phyloP scores from a whole-genome alignment of 179 eudicot genomes.

The Carnegiea gigantea region DNA sequence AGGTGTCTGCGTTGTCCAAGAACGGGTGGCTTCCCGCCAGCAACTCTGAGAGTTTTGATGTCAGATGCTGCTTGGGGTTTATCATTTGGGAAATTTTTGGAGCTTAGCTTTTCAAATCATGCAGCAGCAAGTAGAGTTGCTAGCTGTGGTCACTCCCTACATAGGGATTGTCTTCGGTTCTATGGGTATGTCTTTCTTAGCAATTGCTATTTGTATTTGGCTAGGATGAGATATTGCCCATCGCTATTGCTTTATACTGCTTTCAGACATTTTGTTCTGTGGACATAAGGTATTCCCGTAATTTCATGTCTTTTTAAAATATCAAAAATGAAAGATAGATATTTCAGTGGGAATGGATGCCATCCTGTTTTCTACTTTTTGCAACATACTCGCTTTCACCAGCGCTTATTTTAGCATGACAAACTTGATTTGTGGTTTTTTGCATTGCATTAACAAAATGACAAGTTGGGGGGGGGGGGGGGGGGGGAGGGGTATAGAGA shows the following conservation, averaged over 20 bases:
- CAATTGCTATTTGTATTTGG: neutral
- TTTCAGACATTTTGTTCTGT: neutral
- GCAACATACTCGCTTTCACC: no score
- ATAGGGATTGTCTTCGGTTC: conserved; percentile 96
- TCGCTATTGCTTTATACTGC: neutral
- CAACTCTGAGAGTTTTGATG: conserved; percentile 93
- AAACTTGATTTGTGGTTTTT: no score
- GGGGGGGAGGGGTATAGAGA: no score
- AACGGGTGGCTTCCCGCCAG: conserved; percentile 80
- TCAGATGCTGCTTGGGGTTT: conserved; percentile 99
- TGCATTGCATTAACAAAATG: no score
- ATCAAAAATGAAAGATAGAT: no score
- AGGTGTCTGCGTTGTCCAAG: conserved; percentile 96
- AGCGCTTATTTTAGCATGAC: no score
- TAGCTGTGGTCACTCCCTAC: conserved; percentile 97
- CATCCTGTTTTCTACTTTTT: no score
- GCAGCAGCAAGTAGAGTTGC: conserved; percentile 99
- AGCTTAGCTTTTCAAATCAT: conserved; percentile 98
- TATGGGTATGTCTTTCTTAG: conserved; percentile 62
- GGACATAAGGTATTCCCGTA: neutral
- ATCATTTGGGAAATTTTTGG: conserved; percentile 98
- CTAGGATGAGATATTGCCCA: neutral
- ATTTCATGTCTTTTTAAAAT: no score
- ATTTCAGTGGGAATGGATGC: no score
- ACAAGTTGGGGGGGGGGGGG: no score